These are phyloP conservation scores for Populus ilicifolia DNA, from an alignment of 345 rosid species.

Conservation along the genomic window DNA sequence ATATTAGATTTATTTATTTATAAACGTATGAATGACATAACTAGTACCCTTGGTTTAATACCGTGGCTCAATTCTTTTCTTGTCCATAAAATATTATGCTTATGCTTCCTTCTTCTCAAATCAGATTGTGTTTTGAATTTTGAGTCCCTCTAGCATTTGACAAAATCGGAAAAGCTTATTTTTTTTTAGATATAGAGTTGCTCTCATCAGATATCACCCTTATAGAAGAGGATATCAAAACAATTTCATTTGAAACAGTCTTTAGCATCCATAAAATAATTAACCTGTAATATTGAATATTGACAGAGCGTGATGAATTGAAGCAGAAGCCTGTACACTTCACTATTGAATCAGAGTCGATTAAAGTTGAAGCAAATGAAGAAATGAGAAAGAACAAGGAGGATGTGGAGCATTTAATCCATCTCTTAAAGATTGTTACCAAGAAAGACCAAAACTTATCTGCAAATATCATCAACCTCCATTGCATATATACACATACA, in stretches of 20 bases:
- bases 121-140: not conserved
- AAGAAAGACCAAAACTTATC: no score
- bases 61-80: not conserved
- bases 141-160: not conserved
- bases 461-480: no score
- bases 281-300: no score
- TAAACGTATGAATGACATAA: constrained; percentile 5
- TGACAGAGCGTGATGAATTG: no score
- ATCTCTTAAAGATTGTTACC: no score
- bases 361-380: no score
- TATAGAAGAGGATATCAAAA: not conserved
- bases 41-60: not conserved
- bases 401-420: no score
- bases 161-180: not conserved
- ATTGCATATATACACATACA: no score
- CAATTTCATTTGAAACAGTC: not conserved
- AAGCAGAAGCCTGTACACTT: no score
- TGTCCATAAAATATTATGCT: not conserved
- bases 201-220: not conserved
- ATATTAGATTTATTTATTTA: constrained; percentile 13
- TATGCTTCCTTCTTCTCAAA: not conserved
- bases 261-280: no score
- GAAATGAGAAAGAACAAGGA: no score
- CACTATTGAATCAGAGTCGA: no score
- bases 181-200: not conserved